Percentiles rank a stretch among this genome's conserved stretches.
Conservation (phyloP, 164 flowering plant genomes). For the Stephania yunnanensis region DNA sequence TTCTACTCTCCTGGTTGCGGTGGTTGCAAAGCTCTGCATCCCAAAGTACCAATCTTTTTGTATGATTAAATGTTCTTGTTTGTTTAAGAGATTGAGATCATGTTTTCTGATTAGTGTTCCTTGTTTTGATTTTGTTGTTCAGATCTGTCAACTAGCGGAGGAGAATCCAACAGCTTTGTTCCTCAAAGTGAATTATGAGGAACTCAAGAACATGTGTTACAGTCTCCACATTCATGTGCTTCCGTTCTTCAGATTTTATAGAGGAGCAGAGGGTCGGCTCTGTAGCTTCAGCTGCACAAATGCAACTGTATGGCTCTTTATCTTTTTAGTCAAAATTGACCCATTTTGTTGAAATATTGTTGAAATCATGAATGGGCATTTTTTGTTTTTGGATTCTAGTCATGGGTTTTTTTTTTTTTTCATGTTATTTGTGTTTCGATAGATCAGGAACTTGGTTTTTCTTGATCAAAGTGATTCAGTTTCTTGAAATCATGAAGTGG, state of each 20-base stretch:
- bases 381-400: too few species aligned
- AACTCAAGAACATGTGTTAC: constrained; percentile 53
- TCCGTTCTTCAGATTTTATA: constrained; percentile 66
- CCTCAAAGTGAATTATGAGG: constrained; percentile 61
- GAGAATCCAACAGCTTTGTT: constrained; percentile 44
- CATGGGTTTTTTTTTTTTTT: too few species aligned
- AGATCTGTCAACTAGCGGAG: constrained; percentile 65
- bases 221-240: constrained; percentile 57
- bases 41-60: constrained; percentile 47
- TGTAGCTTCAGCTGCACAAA: constrained; percentile 81
- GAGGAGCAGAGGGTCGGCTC: constrained; percentile 51
- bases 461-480: too few species aligned
- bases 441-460: too few species aligned
- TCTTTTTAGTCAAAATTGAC: neutral
- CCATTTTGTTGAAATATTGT: neutral
- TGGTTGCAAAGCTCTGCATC: constrained; percentile 90
- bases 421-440: too few species aligned
- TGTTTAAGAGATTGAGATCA: too few species aligned
- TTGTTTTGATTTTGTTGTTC: neutral
- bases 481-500: too few species aligned
- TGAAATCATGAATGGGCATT: neutral
- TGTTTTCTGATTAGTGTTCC: too few species aligned
- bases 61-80: too few species aligned
- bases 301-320: constrained; percentile 49
- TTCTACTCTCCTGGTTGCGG: constrained; percentile 96